phyloP scores from a whole-genome alignment of 2,329 filamentous ascomycete genomes.

The Cytospora leucostoma region DNA sequence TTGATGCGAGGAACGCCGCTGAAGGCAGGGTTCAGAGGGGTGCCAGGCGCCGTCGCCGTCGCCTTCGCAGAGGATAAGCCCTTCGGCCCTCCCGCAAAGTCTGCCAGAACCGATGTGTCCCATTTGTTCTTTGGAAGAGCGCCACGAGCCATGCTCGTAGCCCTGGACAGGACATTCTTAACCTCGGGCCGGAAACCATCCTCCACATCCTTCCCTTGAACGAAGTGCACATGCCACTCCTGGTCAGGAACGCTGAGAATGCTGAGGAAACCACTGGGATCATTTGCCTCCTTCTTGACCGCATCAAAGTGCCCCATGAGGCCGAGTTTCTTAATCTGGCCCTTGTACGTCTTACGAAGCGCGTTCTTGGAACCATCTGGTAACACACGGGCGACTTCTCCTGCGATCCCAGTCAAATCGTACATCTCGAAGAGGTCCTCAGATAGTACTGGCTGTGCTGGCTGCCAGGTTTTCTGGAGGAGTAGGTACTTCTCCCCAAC shows the following conservation, averaged over 20 bases:
- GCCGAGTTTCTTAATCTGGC: conserved; percentile 65
- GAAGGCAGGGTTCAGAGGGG: conserved; percentile 44
- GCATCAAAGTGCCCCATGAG: conserved; percentile 64
- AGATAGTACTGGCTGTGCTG: conserved; percentile 50
- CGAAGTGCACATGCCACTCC: conserved; percentile 57
- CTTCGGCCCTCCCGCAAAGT: conserved; percentile 50
- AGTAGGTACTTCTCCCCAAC: conserved; percentile 68
- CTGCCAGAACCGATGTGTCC: conserved; percentile 61
- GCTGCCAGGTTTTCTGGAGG: conserved; percentile 50
- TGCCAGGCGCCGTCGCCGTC: conserved; percentile 56
- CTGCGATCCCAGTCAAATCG: conserved; percentile 56
- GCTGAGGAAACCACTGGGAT: conserved; percentile 53
- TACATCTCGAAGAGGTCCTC: conserved; percentile 63
- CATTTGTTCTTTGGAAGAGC: conserved; percentile 56
- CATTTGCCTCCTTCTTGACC: conserved; percentile 55
- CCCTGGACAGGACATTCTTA: conserved; percentile 48
- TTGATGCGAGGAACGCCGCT: conserved; percentile 41
- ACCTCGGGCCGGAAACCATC: conserved; percentile 52
- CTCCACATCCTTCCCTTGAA: conserved; percentile 56
- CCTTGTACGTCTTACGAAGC: conserved; percentile 68
- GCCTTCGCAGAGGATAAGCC: conserved; percentile 46
- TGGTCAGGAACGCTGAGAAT: conserved; percentile 56
- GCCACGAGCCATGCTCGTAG: conserved; percentile 60
- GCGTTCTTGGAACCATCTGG: conserved; percentile 69
- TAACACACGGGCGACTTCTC: conserved; percentile 63